These are phyloP conservation scores for Trichoderma reesei DNA, from an alignment of 495 filamentous ascomycete genomes.

Conservation along the genomic window DNA sequence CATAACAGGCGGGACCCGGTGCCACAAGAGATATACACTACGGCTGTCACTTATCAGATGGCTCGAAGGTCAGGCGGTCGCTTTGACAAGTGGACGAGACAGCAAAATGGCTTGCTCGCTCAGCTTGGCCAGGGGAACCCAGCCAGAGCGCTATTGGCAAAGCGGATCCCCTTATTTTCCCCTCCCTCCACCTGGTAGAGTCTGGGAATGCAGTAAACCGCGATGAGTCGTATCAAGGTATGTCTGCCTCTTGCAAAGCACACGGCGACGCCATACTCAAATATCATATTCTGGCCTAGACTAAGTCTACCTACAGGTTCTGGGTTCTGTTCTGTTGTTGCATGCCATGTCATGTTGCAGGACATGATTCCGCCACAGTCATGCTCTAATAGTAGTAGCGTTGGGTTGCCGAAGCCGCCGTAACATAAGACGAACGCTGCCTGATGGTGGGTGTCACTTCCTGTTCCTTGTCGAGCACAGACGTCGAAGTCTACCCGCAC, in stretches of 20 bases:
- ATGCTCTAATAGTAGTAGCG: neutral
- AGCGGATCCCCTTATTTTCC: neutral
- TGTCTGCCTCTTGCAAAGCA: too few relatives aligned
- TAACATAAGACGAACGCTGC: neutral
- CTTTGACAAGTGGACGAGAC: neutral
- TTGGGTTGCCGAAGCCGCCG: neutral
- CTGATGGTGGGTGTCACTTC: neutral
- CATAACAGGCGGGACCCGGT: neutral
- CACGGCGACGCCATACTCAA: too few relatives aligned
- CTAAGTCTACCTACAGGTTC: neutral
- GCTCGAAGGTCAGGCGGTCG: neutral
- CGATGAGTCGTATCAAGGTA: neutral
- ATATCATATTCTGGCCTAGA: neutral
- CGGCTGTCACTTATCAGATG: conserved; percentile 1
- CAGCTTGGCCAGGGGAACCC: neutral
- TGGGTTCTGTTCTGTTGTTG: neutral
- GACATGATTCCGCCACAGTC: neutral
- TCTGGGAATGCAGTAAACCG: neutral
- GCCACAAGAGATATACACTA: neutral
- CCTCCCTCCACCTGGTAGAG: neutral
- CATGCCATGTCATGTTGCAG: neutral
- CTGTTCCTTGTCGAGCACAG: neutral
- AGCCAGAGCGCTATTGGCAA: conserved; percentile 4
- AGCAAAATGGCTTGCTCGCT: neutral
- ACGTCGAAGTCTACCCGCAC: neutral